A percentile compares a stretch with the other conserved stretches of the same genome.
Conservation (phyloP, 1,284 basidiomycete species). For the Caloboletus inedulis region DNA sequence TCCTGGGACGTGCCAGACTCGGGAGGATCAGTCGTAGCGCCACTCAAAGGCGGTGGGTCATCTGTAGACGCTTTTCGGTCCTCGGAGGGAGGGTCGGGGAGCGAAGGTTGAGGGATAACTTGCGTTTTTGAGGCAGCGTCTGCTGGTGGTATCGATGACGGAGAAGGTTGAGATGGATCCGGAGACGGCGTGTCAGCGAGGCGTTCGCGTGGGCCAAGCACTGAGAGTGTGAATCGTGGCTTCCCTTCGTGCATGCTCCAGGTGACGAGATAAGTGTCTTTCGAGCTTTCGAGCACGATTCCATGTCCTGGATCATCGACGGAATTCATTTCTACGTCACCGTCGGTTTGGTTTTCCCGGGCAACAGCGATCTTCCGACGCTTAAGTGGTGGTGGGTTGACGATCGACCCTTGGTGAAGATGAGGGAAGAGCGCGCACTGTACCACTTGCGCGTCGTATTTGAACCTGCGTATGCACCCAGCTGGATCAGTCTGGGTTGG, state of each 20-base stretch:
- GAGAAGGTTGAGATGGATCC: neutral
- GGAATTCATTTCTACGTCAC: conserved; percentile 9
- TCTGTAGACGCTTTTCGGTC: neutral
- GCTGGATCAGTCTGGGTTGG: neutral
- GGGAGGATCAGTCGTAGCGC: neutral
- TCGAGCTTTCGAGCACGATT: conserved; percentile 24
- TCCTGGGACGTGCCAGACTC: neutral
- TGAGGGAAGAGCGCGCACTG: conserved; percentile 46
- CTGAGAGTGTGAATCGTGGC: conserved; percentile 19
- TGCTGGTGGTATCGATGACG: neutral
- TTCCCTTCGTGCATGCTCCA: conserved; percentile 8
- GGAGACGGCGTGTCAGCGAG: neutral
- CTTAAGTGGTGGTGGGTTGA: conserved; percentile 20
- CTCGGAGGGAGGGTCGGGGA: neutral
- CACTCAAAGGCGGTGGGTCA: neutral
- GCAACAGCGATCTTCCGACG: conserved; percentile 22
- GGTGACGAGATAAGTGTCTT: conserved; percentile 24
- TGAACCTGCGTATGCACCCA: conserved; percentile 43
- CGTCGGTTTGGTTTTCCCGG: conserved; percentile 11
- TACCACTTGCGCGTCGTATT: conserved; percentile 52
- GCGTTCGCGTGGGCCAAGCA: conserved; percentile 8
- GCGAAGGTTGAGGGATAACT: neutral
- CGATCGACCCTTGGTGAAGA: conserved; percentile 7
- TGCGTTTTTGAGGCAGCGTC: conserved; percentile 7
- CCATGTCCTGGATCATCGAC: conserved; percentile 15